phyloP scores from a whole-genome alignment of 257 asterid genomes.

The Cinchona pubescens region DNA sequence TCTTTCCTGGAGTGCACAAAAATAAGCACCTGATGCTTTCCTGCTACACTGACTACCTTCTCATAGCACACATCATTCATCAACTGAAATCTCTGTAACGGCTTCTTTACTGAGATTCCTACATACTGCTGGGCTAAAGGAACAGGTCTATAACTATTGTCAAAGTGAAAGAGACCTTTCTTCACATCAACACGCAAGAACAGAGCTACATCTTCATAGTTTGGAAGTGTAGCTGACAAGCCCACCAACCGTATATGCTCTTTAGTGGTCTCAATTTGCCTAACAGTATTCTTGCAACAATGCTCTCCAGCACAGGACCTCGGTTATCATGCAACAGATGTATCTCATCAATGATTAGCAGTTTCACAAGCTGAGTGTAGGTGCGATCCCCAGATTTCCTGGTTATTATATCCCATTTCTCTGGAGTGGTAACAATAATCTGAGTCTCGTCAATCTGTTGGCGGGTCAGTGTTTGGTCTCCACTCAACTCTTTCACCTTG shows the following conservation, averaged over 20 bases:
- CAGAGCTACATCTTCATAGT: constrained; percentile 41
- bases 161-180: constrained; percentile 44
- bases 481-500: constrained; percentile 42
- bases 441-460: constrained; percentile 53
- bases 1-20: constrained; percentile 48
- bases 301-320: constrained; percentile 47
- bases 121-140: constrained; percentile 42
- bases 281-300: constrained; percentile 43
- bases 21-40: constrained; percentile 45
- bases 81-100: constrained; percentile 45
- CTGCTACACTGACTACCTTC: constrained; percentile 41
- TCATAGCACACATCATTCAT: constrained; percentile 49
- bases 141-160: constrained; percentile 46
- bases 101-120: constrained; percentile 43
- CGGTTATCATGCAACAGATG: constrained; percentile 44
- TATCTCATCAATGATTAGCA: constrained; percentile 42
- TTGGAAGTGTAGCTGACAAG: constrained; percentile 46
- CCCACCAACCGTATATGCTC: constrained; percentile 48
- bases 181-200: constrained; percentile 41
- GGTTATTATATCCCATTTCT: constrained; percentile 48
- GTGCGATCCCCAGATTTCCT: constrained; percentile 50
- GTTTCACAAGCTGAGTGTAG: constrained; percentile 41
- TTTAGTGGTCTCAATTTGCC: constrained; percentile 44
- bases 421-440: constrained; percentile 46
- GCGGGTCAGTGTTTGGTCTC: constrained; percentile 41